These are phyloP conservation scores for Boletus barrowsii DNA, from an alignment of 768 basidiomycete genomes.

Conservation along the genomic window DNA sequence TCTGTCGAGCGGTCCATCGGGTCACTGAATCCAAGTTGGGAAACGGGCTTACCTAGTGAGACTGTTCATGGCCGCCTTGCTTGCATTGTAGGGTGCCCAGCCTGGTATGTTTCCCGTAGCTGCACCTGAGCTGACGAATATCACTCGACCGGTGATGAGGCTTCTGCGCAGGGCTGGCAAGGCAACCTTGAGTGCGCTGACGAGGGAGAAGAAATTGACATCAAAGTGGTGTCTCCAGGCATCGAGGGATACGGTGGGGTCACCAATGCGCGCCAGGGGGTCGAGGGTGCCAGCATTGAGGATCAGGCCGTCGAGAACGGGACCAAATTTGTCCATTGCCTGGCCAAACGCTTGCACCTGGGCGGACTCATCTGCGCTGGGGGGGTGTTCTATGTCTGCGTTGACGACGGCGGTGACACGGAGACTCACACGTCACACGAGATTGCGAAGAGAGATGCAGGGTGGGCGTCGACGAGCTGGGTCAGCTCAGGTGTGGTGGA, in stretches of 20 bases:
- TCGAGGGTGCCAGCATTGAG: slow-evolving; percentile 83
- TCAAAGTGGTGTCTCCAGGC: slow-evolving; percentile 75
- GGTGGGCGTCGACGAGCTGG: slow-evolving; percentile 41
- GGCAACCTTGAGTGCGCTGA: slow-evolving; percentile 63
- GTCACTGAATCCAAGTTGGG: neutral
- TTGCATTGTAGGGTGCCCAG: slow-evolving; percentile 82
- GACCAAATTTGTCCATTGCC: slow-evolving; percentile 52
- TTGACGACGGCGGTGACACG: neutral
- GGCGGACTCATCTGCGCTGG: slow-evolving; percentile 57
- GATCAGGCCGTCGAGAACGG: slow-evolving; percentile 67
- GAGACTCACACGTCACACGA: slow-evolving; percentile 74
- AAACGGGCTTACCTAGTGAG: slow-evolving; percentile 56
- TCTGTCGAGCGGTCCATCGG: slow-evolving; percentile 37
- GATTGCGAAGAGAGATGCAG: slow-evolving; percentile 45
- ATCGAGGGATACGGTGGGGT: slow-evolving; percentile 46
- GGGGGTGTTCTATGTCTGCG: neutral
- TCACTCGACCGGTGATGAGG: slow-evolving; percentile 55
- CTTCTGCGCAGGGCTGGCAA: slow-evolving; percentile 69
- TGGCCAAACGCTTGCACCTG: slow-evolving; percentile 54
- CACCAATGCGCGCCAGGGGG: slow-evolving; percentile 60
- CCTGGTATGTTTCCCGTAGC: slow-evolving; percentile 62
- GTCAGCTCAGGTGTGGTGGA: slow-evolving; percentile 62
- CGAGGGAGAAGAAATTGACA: slow-evolving; percentile 83
- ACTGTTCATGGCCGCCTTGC: slow-evolving; percentile 89
- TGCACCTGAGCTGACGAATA: slow-evolving; percentile 86